Conservation (phyloP, 169 alveolate genomes). For the Cryptosporidium baileyi region DNA sequence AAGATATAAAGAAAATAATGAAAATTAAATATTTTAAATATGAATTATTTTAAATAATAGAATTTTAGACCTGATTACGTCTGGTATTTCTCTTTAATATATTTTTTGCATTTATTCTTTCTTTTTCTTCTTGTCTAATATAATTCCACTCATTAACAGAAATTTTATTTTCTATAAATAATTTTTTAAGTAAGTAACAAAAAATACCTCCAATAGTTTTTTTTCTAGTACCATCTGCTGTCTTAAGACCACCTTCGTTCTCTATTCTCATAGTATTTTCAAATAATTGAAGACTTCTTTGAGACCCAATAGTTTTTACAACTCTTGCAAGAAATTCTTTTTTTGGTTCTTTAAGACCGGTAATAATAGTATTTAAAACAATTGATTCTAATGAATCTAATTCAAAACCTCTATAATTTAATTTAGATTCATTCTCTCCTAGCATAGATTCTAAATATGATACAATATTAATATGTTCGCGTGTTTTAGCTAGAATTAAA, state of each 20-base stretch:
- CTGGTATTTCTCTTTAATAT: slow-evolving; percentile 46
- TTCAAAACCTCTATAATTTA: slow-evolving; percentile 11
- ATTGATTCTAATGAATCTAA: slow-evolving; percentile 73
- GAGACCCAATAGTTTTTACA: slow-evolving; percentile 81
- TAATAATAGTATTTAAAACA: slow-evolving; percentile 81
- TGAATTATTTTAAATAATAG: not conserved
- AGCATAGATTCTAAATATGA: slow-evolving; percentile 69
- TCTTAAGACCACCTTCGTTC: slow-evolving; percentile 84
- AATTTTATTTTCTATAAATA: slow-evolving; percentile 80
- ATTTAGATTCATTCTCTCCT: not conserved
- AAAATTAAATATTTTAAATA: no score
- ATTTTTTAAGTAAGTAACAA: slow-evolving; percentile 82
- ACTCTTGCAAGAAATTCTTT: slow-evolving; percentile 80
- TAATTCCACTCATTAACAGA: slow-evolving; percentile 83
- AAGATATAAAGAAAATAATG: no score
- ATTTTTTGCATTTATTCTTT: slow-evolving; percentile 79
- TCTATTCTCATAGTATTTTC: slow-evolving; percentile 82
- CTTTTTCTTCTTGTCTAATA: slow-evolving; percentile 84
- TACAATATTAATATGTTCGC: slow-evolving; percentile 72
- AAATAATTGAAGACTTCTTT: slow-evolving; percentile 77
- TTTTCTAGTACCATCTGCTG: slow-evolving; percentile 83
- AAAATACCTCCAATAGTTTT: slow-evolving; percentile 89
- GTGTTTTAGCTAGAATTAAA: slow-evolving; percentile 76
- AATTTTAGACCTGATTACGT: slow-evolving; percentile 35
- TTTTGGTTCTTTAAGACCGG: slow-evolving; percentile 83